A percentile compares a stretch with the other conserved stretches of the same genome.
These are phyloP conservation scores for Candida golubevii DNA, from an alignment of 805 yeast genomes.

Conservation along the genomic window DNA sequence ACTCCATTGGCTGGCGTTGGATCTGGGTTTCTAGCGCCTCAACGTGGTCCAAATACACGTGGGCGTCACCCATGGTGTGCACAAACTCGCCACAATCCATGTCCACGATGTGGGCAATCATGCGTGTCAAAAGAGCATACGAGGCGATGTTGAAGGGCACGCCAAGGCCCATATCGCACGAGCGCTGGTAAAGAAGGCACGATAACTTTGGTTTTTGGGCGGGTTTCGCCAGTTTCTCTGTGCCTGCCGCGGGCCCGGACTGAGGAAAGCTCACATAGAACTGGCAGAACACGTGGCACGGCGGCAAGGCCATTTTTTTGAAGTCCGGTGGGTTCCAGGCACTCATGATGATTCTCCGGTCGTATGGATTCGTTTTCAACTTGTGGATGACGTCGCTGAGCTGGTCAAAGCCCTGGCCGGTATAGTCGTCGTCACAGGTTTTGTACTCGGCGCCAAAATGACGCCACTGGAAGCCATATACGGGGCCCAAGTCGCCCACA, in stretches of 20 bases:
- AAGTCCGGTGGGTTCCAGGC: conserved; percentile 99
- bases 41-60: conserved; percentile 88
- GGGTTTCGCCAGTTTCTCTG: conserved; percentile 12
- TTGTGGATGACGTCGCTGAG: conserved; percentile 72
- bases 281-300: conserved; percentile 95
- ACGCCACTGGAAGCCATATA: conserved; percentile 99
- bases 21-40: conserved; percentile 85
- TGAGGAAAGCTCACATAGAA: conserved; percentile 87
- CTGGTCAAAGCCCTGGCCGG: conserved; percentile 90
- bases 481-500: conserved; percentile 97
- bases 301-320: conserved; percentile 93
- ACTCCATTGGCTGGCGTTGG: conserved; percentile 65
- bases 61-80: conserved; percentile 96
- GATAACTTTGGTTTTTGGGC: conserved; percentile 61
- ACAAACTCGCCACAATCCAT: conserved; percentile 95
- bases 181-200: conserved; percentile 89
- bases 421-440: conserved; percentile 83
- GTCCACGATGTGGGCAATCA: conserved; percentile 94
- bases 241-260: conserved; percentile 18
- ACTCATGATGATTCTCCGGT: conserved; percentile 87
- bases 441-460: conserved; percentile 94
- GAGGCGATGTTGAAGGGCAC: conserved; percentile 98
- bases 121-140: conserved; percentile 83
- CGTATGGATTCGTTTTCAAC: conserved; percentile 85
- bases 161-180: conserved; percentile 99